Conservation (phyloP, 1,139 yeast species). For the Geotrichum bryndzae region DNA sequence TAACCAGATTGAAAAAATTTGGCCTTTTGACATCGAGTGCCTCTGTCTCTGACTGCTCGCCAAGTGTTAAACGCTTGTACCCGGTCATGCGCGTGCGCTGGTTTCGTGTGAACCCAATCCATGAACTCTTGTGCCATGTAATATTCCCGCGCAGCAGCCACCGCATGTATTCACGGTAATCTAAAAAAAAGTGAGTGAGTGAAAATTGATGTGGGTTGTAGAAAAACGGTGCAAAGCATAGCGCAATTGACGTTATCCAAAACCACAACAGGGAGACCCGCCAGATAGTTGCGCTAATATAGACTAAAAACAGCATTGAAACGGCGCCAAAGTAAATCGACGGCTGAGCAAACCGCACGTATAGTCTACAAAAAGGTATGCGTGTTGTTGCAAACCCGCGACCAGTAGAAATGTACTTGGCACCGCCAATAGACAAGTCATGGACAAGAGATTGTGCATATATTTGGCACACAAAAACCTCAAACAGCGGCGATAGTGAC, state of each 20-base stretch:
- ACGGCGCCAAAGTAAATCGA: constrained; percentile 64
- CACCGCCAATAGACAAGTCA: constrained; percentile 76
- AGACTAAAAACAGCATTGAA: constrained; percentile 51
- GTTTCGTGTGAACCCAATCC: constrained; percentile 53
- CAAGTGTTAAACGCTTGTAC: constrained; percentile 41
- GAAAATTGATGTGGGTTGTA: constrained; percentile 86
- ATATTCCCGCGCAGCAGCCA: constrained; percentile 70
- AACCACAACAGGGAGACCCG: constrained; percentile 76
- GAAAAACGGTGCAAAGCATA: constrained; percentile 71
- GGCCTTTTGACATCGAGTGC: constrained; percentile 39
- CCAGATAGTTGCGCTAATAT: constrained; percentile 68
- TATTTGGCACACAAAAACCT: constrained; percentile 80
- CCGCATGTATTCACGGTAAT: constrained; percentile 55
- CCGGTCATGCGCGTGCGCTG: constrained; percentile 64
- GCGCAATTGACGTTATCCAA: constrained; percentile 66
- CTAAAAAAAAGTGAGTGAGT: constrained; percentile 61
- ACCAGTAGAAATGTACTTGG: constrained; percentile 77
- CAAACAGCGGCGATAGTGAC: constrained; percentile 78
- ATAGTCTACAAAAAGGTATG: constrained; percentile 52
- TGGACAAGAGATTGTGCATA: constrained; percentile 65
- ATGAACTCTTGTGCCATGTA: constrained; percentile 46
- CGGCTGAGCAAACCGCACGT: constrained; percentile 55
- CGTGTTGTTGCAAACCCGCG: constrained; percentile 78
- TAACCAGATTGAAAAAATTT: constrained; percentile 44
- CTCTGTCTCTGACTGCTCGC: constrained; percentile 18